These are phyloP conservation scores for Lathyrus tuberosus DNA, from an alignment of 306 rosid genomes.

Conservation along the genomic window DNA sequence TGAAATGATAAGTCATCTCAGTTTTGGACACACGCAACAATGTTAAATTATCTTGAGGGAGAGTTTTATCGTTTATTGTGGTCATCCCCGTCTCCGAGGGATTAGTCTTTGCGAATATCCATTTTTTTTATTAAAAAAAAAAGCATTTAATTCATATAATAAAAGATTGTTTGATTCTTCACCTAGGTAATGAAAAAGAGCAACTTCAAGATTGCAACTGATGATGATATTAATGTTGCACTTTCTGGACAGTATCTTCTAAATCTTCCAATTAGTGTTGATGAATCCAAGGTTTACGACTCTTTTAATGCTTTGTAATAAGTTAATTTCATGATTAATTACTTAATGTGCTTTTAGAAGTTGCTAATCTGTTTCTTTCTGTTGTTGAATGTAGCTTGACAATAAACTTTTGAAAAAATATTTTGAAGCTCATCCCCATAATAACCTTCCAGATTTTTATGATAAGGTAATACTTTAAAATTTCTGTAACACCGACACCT, in stretches of 20 bases:
- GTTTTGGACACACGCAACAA: no score
- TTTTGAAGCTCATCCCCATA: conserved; percentile 57
- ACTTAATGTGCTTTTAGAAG: conserved; percentile 22
- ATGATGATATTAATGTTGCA: conserved; percentile 79
- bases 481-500: no score
- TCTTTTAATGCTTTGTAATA: neutral
- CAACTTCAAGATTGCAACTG: conserved; percentile 79
- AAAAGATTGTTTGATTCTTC: conserved; percentile 12
- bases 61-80: no score
- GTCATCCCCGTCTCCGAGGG: no score
- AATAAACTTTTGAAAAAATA: conserved; percentile 67
- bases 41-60: no score
- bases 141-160: no score
- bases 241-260: conserved; percentile 89
- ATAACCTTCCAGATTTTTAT: conserved; percentile 71
- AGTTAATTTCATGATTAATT: conserved; percentile 28
- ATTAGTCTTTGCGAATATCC: no score
- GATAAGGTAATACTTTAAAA: conserved; percentile 67
- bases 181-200: conserved; percentile 82
- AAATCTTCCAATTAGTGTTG: conserved; percentile 85
- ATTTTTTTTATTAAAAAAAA: no score
- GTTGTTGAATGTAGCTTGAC: conserved; percentile 68
- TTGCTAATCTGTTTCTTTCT: conserved; percentile 39
- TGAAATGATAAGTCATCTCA: no score
- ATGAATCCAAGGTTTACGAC: conserved; percentile 75